Percentiles rank a stretch among this genome's conserved stretches.
Evolutionary conservation across 352 stramenopile genomes (phyloP).

Genomic region (Pythium chondricola): DNA sequence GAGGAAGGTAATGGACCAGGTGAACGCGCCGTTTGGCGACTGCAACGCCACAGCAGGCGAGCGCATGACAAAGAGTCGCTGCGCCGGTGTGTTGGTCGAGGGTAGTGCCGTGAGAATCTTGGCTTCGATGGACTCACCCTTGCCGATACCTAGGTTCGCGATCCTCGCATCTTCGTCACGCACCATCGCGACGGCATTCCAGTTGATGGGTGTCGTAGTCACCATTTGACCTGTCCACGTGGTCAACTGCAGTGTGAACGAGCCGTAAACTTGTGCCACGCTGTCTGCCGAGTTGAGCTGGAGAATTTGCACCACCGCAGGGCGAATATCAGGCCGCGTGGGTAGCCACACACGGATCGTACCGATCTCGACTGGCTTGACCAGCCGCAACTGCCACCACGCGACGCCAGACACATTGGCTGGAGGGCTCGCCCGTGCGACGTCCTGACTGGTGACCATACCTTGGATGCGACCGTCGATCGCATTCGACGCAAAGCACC

Average conservation of each 20-base stretch:
- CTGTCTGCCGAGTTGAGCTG: constrained; percentile 31
- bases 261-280: constrained; percentile 24
- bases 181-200: constrained; percentile 51
- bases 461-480: constrained; percentile 57
- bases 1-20: constrained; percentile 69
- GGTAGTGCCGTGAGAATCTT: constrained; percentile 40
- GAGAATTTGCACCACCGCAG: constrained; percentile 26
- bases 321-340: constrained; percentile 9
- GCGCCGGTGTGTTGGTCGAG: not conserved
- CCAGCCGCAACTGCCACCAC: constrained; percentile 70
- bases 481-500: constrained; percentile 44
- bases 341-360: constrained; percentile 59
- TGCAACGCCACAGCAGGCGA: constrained; percentile 21
- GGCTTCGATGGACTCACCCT: constrained; percentile 46
- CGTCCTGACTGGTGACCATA: constrained; percentile 31
- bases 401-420: too few relatives aligned
- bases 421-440: constrained; percentile 38
- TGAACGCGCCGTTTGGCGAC: constrained; percentile 42
- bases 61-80: constrained; percentile 40
- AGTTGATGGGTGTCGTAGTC: constrained; percentile 30
- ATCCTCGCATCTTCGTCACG: constrained; percentile 43
- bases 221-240: constrained; percentile 15
- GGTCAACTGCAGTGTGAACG: constrained; percentile 40
- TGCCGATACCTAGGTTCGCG: constrained; percentile 28
- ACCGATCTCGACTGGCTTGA: constrained; percentile 34